Base-by-base conservation (phyloP, 2,329 filamentous ascomycete species). In the Kalmusia sp. region DNA sequence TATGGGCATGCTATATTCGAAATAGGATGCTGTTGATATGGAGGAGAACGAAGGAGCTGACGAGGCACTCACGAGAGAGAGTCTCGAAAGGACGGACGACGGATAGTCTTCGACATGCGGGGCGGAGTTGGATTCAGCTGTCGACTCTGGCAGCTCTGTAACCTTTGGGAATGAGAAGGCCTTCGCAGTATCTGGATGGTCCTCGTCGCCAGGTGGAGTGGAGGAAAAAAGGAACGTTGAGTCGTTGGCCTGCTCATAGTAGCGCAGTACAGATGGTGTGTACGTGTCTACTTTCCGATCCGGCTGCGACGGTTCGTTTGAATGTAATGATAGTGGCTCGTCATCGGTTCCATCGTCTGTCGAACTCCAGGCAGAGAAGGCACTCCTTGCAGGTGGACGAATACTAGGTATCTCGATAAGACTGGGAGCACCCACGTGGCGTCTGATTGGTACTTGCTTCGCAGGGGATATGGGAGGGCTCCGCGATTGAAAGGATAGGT, bases 341-440 rank as follows among this genome's bases (percentile, higher is more conserved):
- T 67, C 67, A 28, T 66, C 65, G 7, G 57, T 64, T 5, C 67
- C 70, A 12, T 73, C 71, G 37, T 72, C 70, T 1, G 70, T 66
- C 3, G 71, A 73, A 53, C 71, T 74, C 71, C 71, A 74, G 1
- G 63, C 70, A 11, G 71, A 74, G 47, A 74, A 74, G 8, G 65
- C 63, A 44, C 71, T 74, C 40, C 58, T 61, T 48, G 70, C 49
- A 2, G 71, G 71, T 27, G 71, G 69, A 24, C 68, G 63, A 5
- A 72, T 48, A 7, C 65, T 62, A 7, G 70, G 70, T 7, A 73
- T 72, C 12, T 62, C 55, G 9, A 73, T 68, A 15, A 62, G 22
- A n/a, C 55, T 53, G 5, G 65, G 69, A 33, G 58, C 60, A 2
- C 67, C 68, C 6, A 50, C 19, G 3, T 57, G 61, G 21, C 63